These are phyloP conservation scores for Candida ulmi DNA, from an alignment of 805 yeast species.

Conservation along the genomic window DNA sequence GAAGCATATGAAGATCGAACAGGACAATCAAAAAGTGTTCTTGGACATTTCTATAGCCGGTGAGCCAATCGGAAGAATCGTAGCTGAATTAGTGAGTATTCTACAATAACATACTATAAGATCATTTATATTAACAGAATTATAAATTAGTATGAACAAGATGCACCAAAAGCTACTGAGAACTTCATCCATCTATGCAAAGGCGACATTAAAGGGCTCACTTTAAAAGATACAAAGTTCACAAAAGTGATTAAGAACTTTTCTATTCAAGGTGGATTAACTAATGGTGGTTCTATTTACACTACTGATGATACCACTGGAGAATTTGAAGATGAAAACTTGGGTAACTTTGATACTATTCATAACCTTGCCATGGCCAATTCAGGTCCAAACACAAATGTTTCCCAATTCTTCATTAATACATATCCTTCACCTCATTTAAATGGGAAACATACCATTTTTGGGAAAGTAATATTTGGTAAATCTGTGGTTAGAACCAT, in stretches of 20 bases:
- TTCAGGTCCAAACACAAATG: slow-evolving; percentile 44
- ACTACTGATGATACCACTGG: slow-evolving; percentile 27
- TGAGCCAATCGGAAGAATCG: slow-evolving; percentile 50
- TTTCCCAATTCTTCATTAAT: slow-evolving; percentile 67
- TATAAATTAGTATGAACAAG: slow-evolving; percentile 17
- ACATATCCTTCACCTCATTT: slow-evolving; percentile 70
- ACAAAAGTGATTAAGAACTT: slow-evolving; percentile 65
- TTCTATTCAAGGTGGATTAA: slow-evolving; percentile 66
- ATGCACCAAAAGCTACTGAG: slow-evolving; percentile 52
- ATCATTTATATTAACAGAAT: too few relatives aligned
- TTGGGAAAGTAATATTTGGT: slow-evolving; percentile 67
- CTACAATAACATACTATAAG: too few relatives aligned
- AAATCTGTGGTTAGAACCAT: slow-evolving; percentile 64
- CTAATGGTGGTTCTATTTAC: slow-evolving; percentile 43
- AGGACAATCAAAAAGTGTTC: slow-evolving; percentile 23
- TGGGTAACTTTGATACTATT: slow-evolving; percentile 35
- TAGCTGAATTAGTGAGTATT: slow-evolving; percentile 40
- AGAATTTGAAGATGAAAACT: slow-evolving; percentile 54
- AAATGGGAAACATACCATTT: slow-evolving; percentile 68
- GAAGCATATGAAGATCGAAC: slow-evolving; percentile 14
- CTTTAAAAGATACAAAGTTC: slow-evolving; percentile 42
- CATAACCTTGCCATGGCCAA: slow-evolving; percentile 63
- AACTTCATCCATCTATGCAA: slow-evolving; percentile 46
- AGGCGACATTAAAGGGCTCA: slow-evolving; percentile 25
- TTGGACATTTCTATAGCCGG: slow-evolving; percentile 48